phyloP scores from a whole-genome alignment of 805 yeast genomes.

The Candida ulmi region DNA sequence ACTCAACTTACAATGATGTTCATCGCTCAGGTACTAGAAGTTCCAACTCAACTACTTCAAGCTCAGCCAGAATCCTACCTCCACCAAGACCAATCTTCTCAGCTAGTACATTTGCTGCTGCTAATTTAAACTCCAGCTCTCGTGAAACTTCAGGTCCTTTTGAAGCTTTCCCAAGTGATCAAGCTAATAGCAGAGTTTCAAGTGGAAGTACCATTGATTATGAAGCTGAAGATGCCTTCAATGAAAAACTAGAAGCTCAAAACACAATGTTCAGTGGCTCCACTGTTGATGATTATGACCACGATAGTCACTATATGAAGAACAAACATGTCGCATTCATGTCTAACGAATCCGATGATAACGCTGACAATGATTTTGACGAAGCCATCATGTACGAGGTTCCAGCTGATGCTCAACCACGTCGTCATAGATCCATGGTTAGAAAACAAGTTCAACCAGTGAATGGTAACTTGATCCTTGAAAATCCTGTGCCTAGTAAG shows the following conservation, averaged over 20 bases:
- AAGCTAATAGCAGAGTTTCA: constrained; percentile 17
- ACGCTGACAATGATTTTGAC: constrained; percentile 31
- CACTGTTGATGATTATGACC: constrained; percentile 32
- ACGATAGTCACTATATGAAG: neutral
- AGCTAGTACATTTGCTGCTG: constrained; percentile 58
- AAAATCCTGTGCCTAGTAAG: constrained; percentile 92
- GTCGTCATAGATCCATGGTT: constrained; percentile 61
- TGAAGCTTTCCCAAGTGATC: constrained; percentile 14
- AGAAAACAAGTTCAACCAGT: constrained; percentile 72
- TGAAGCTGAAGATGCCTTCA: constrained; percentile 8
- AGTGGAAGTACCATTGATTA: constrained; percentile 25
- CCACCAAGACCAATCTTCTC: constrained; percentile 65
- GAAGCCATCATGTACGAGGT: constrained; percentile 40
- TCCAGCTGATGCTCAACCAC: constrained; percentile 35
- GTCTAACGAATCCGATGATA: constrained; percentile 9
- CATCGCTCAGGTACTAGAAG: constrained; percentile 34
- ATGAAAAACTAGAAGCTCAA: constrained; percentile 17
- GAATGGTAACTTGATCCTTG: constrained; percentile 79
- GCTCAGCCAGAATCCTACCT: constrained; percentile 42
- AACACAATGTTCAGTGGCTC: constrained; percentile 25
- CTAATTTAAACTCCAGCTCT: constrained; percentile 25
- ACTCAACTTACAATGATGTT: constrained; percentile 8
- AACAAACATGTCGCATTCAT: neutral
- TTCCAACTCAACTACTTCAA: constrained; percentile 22
- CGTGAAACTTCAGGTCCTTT: neutral